Percentiles rank a stretch among this genome's conserved stretches.
These are phyloP conservation scores for Pouteria campechiana DNA, from an alignment of 179 eudicot species.

Conservation along the genomic window DNA sequence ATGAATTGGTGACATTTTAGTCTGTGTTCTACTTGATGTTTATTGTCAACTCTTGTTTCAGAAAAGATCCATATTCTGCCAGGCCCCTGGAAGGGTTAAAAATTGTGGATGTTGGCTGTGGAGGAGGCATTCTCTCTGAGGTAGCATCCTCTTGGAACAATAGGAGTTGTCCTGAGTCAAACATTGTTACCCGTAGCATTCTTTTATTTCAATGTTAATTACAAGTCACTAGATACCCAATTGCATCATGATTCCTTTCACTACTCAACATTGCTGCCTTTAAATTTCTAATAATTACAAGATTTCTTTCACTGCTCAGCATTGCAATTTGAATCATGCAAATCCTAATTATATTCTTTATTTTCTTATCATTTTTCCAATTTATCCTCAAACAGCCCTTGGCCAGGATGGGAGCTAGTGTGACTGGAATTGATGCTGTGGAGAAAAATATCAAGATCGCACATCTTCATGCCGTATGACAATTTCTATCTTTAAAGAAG, in stretches of 20 bases:
- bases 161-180: too few species aligned
- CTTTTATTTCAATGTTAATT: too few species aligned
- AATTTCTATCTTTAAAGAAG: not conserved
- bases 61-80: constrained; percentile 64
- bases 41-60: constrained; percentile 25
- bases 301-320: too few species aligned
- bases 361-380: not conserved
- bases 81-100: constrained; percentile 90
- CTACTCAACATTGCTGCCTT: too few species aligned
- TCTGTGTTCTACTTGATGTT: too few species aligned
- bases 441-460: constrained; percentile 91
- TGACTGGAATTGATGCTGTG: constrained; percentile 83
- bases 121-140: constrained; percentile 96
- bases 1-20: too few species aligned
- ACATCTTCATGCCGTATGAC: constrained; percentile 79
- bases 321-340: too few species aligned
- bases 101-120: constrained; percentile 90
- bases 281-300: too few species aligned
- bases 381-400: constrained; percentile 50
- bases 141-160: too few species aligned
- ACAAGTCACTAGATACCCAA: too few species aligned
- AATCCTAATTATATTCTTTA: not conserved
- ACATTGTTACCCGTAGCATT: too few species aligned
- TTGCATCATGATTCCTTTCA: too few species aligned
- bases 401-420: constrained; percentile 96